Evolutionary conservation across 768 basidiomycete genomes (phyloP), one percentile per base, ranked within the genome.

Genomic region (Kwoniella sp.): DNA sequence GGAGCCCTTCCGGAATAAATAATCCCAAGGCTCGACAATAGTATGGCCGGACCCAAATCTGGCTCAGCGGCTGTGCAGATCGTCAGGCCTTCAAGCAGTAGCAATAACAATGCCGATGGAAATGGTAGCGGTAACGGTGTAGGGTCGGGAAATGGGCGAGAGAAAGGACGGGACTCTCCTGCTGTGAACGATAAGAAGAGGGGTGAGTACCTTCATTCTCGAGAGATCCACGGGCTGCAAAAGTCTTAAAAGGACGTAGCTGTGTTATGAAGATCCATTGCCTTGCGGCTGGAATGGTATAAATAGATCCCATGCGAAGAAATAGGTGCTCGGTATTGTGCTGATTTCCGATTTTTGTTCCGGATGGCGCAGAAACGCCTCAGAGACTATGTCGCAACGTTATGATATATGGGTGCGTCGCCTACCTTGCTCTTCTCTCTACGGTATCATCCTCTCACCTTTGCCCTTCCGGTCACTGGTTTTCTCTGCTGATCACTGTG

Each of bases 311-410:
- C n/a, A n/a, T n/a, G n/a, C n/a, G n/a, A n/a, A n/a, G n/a, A n/a
- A n/a, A n/a, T n/a, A n/a, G n/a, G n/a, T n/a, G n/a, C n/a, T n/a
- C n/a, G n/a, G n/a, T n/a, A n/a, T 17, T 45, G 15, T 20, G 41
- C 41, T 45, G 41, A 45, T 45, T n/a, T n/a, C n/a, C n/a, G n/a
- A n/a, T n/a, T 34, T 34, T 34, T 34, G 34, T 34, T 34, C 34
- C 13, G 30, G 28, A 13, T 30, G 23, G 25, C 52, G 28, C 55
- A 69, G 73, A 76, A 56, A 68, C 57, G 8, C 69, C 70, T 26
- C 87, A 88, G 79, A 86, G 89, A 58, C 89, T 93, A 74, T 96
- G 93, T 82, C 87, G 90, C 76, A 95, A 96, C 83, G 87, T 93
- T 57, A 83, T 90, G 79, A 93, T 95, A 68, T 90, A 93, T 77